Evolutionary conservation across 306 rosid species (phyloP).

Genomic region (Sindora glabra): DNA sequence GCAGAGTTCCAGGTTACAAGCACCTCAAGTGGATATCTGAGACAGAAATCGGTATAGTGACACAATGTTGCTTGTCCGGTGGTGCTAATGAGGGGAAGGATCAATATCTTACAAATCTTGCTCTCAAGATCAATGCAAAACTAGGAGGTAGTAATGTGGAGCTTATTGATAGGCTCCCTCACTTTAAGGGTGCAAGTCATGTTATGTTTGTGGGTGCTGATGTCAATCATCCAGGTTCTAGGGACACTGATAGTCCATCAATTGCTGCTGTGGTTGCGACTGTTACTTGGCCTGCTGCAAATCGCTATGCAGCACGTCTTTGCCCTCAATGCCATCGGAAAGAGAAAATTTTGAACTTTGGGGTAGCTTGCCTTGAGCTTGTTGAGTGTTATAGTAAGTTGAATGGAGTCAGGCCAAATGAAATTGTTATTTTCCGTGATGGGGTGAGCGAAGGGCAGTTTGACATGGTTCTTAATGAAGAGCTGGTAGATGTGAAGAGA

Average conservation of each 20-base stretch:
- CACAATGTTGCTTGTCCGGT: conserved; percentile 70
- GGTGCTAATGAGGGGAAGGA: conserved; percentile 42
- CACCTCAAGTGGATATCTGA: conserved; percentile 69
- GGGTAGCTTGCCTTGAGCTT: conserved; percentile 59
- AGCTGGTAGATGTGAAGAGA: conserved; percentile 44
- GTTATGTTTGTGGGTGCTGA: conserved; percentile 84
- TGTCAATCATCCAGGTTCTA: conserved; percentile 66
- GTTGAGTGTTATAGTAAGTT: conserved; percentile 30
- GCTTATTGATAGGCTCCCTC: conserved; percentile 40
- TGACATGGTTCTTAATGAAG: conserved; percentile 84
- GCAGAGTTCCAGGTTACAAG: conserved; percentile 52
- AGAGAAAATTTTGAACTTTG: conserved; percentile 52
- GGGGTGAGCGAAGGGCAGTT: conserved; percentile 78
- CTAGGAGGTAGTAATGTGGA: conserved; percentile 89
- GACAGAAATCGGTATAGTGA: conserved; percentile 64
- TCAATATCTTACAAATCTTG: conserved; percentile 53
- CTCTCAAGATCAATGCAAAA: conserved; percentile 78
- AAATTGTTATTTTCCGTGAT: conserved; percentile 61
- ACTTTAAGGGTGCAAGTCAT: conserved; percentile 34
- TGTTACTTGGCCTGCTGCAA: conserved; percentile 81
- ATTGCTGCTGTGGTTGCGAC: conserved; percentile 77
- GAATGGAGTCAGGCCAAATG: conserved; percentile 43
- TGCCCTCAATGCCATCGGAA: conserved; percentile 40
- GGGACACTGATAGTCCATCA: conserved; percentile 45
- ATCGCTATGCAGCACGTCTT: conserved; percentile 69